Evolutionary conservation across 176 grass and related monocot genomes (phyloP), one percentile per base, ranked within the genome.

Genomic region (Zea mays): DNA sequence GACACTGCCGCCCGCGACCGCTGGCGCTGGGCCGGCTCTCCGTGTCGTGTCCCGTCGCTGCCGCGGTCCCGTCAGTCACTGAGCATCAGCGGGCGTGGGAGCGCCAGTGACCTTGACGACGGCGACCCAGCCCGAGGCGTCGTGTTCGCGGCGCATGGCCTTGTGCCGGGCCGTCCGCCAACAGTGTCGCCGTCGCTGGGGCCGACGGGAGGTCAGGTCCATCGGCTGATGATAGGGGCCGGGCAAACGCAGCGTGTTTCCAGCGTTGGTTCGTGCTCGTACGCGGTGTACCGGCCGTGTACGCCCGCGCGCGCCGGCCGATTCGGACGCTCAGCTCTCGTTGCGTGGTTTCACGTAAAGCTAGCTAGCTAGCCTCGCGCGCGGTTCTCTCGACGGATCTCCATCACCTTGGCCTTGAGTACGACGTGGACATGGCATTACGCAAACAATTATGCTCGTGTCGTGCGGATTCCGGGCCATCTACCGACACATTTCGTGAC

Each of bases 111-210:
- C 57, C 82, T 74, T 68, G 81, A 89, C 41, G 80, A 84, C 35
- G 71, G 66, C 72, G 73, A 89, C 73, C 33, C 42, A 27, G 56
- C 36, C 67, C 68, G 89, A 79, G 11, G 65, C 38, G 76, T 81
- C 89, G 19, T 21, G 62, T 72, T 90, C 85, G 68, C 2, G 62
- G 76, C 36, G 84, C 81, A 80, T 87, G 64, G 38, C 70, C 83
- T 43, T 78, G 85, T 44, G 75, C 63, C 51, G 67, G 75, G 50
- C 85, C 77, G 61, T 42, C 79, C 13, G 38, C 85, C 72, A 70
- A 74, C 89, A 87, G 8, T 48, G 89, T 88, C 67, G 42, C 45
- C 69, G 51, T 82, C 85, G 61, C 69, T 72, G 51, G 71, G 70
- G 16, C 12, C 71, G 34, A 2, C 35, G 49, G 4, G 15, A 17